Base-by-base conservation (phyloP, 169 alveolate genomes). In the Cryptosporidium felis region DNA sequence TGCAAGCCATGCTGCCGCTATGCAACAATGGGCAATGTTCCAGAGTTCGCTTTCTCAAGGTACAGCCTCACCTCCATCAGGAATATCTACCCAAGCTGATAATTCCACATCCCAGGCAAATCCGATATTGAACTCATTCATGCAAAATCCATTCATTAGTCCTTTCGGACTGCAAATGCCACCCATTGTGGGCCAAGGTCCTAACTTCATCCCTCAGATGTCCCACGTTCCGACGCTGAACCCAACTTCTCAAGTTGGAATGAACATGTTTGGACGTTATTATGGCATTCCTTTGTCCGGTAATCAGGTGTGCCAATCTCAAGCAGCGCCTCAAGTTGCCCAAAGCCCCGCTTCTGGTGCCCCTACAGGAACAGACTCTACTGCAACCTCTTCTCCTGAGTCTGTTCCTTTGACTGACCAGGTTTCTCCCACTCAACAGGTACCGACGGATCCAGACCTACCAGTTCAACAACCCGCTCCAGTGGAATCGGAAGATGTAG, bases 1-100 rank as follows among this genome's bases (percentile, higher is more conserved):
- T 10, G 85, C 85, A n/a, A 53, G 40, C 30, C 85, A 66, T 28
- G 82, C 82, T 14, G 82, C 82, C 32, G 82, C 82, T 32, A 66
- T 66, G 42, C 82, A 66, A 28, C 82, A 74, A 0, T 74, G 85
- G 85, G 85, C 85, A 51, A 53, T 74, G 67, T 26, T 74, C 23
- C 85, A 74, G 45, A 74, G 56, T 18, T 18, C 60, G 30, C n/a
- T 63, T 16, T 44, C 58, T 1, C 80, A 63, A 44, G 26, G 46
- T 21, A 51, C 21, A 21, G 9, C 21, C 21, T 12, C 32, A 14
- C 63, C 32, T 30, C 41, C 63, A 3, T 56, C 63, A 28, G 63
- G 45, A 16, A n/a, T 56, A 30, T 14, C 63, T 10, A 26, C 45
- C n/a, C 63, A 56, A 56, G 41, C 23, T 6, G 63, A 56, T 10